phyloP scores from a whole-genome alignment of 257 asterid species.

The Petunia axillaris region DNA sequence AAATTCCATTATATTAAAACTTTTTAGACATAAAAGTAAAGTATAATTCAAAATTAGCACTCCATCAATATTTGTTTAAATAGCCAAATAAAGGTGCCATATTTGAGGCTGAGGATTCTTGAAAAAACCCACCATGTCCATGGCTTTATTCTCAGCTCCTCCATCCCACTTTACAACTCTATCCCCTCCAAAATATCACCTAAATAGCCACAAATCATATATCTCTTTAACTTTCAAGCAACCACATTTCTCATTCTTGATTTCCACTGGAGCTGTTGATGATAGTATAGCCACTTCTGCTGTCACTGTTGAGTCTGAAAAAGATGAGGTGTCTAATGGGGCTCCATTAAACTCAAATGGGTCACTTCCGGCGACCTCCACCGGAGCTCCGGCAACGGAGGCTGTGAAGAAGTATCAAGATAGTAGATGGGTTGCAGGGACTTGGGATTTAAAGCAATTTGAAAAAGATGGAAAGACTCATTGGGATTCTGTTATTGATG shows the following conservation, averaged over 20 bases:
- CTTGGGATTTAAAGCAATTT: slow-evolving; percentile 87
- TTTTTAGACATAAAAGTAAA: not conserved
- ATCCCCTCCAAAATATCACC: slow-evolving; percentile 41
- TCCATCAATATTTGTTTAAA: not conserved
- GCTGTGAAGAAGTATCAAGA: slow-evolving; percentile 46
- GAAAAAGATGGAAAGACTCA: slow-evolving; percentile 63
- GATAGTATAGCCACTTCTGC: slow-evolving; percentile 49
- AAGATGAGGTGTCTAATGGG: slow-evolving; percentile 27
- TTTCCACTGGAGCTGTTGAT: slow-evolving; percentile 37
- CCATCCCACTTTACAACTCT: slow-evolving; percentile 53
- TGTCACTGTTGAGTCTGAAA: slow-evolving; percentile 41
- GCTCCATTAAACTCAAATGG: slow-evolving; percentile 61
- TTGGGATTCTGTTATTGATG: slow-evolving; percentile 97
- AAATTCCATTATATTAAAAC: too few relatives aligned
- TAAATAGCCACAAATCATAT: slow-evolving; percentile 31
- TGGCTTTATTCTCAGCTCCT: slow-evolving; percentile 60
- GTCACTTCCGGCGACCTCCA: slow-evolving; percentile 35
- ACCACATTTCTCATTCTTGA: slow-evolving; percentile 35
- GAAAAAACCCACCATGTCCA: slow-evolving; percentile 30
- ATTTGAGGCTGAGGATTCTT: slow-evolving; percentile 50
- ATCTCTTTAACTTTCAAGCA: slow-evolving; percentile 38
- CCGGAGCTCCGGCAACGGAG: slow-evolving; percentile 39
- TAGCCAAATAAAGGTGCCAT: not conserved
- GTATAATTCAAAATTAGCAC: too few relatives aligned
- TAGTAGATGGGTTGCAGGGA: slow-evolving; percentile 79